These are phyloP conservation scores for Botryotinia globosa DNA, from an alignment of 2,329 filamentous ascomycete species.

Conservation along the genomic window DNA sequence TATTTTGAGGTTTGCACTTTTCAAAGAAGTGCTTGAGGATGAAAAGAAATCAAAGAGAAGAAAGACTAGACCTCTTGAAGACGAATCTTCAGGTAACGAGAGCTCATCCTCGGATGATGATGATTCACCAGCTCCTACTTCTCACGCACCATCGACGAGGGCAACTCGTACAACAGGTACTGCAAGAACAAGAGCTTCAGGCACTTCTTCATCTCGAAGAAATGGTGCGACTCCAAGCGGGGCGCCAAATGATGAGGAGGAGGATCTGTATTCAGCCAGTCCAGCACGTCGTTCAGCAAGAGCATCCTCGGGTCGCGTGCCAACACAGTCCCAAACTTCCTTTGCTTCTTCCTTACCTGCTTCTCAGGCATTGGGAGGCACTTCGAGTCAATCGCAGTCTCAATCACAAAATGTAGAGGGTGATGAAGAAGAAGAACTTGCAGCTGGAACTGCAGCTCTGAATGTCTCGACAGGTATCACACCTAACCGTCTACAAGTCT, in stretches of 20 bases:
- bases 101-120: constrained; percentile 46
- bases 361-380: constrained; percentile 36
- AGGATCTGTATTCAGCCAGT: constrained; percentile 41
- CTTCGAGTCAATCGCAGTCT: constrained; percentile 29
- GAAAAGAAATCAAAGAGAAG: constrained; percentile 82
- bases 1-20: constrained; percentile 90
- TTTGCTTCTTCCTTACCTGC: constrained; percentile 43
- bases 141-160: constrained; percentile 34
- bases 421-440: constrained; percentile 25
- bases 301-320: constrained; percentile 12
- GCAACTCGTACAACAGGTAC: constrained; percentile 38
- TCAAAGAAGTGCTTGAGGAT: constrained; percentile 86
- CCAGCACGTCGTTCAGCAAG: constrained; percentile 28
- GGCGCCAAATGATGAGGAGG: constrained; percentile 40
- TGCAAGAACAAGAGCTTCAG: constrained; percentile 36
- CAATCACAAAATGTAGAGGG: constrained; percentile 22
- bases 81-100: constrained; percentile 59
- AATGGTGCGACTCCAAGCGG: constrained; percentile 28
- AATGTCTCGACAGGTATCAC: constrained; percentile 33
- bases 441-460: constrained; percentile 32
- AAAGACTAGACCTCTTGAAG: constrained; percentile 59
- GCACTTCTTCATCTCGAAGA: constrained; percentile 28
- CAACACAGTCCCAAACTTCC: constrained; percentile 39
- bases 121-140: constrained; percentile 28
- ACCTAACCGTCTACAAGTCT: constrained; percentile 65